phyloP scores from a whole-genome alignment of 257 asterid genomes.

The Solanum sejunctum region DNA sequence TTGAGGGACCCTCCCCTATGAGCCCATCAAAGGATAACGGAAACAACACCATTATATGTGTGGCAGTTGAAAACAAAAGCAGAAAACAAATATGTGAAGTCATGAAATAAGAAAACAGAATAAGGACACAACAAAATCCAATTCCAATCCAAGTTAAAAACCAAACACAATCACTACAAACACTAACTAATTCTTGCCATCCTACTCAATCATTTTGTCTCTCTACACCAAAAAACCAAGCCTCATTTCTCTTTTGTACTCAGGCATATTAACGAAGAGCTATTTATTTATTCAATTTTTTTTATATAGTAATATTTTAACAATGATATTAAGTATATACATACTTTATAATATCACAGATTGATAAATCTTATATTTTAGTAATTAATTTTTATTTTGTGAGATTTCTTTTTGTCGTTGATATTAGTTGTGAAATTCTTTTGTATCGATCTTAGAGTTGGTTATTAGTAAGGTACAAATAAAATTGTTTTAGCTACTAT shows the following conservation, averaged over 20 bases:
- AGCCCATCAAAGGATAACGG: neutral
- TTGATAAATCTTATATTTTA: neutral
- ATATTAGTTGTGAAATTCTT: no score
- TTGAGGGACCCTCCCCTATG: neutral
- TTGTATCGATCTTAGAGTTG: no score
- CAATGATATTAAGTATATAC: neutral
- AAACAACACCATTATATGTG: neutral
- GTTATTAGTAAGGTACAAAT: neutral
- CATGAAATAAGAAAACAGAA: neutral
- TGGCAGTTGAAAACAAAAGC: neutral
- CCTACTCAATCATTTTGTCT: neutral
- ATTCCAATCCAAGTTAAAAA: neutral
- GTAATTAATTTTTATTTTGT: neutral
- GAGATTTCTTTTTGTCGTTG: no score
- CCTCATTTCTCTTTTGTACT: neutral
- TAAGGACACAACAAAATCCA: neutral
- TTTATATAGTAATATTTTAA: neutral
- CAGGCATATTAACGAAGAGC: no score
- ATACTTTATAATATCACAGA: neutral
- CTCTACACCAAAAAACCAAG: neutral
- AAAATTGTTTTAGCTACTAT: neutral
- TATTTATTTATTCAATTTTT: no score
- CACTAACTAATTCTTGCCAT: neutral
- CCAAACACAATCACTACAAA: neutral
- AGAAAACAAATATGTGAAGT: neutral